A percentile compares a stretch with the other conserved stretches of the same genome.
phyloP scores from a whole-genome alignment of 2,329 filamentous ascomycete species.

The Apiospora saccharicola region DNA sequence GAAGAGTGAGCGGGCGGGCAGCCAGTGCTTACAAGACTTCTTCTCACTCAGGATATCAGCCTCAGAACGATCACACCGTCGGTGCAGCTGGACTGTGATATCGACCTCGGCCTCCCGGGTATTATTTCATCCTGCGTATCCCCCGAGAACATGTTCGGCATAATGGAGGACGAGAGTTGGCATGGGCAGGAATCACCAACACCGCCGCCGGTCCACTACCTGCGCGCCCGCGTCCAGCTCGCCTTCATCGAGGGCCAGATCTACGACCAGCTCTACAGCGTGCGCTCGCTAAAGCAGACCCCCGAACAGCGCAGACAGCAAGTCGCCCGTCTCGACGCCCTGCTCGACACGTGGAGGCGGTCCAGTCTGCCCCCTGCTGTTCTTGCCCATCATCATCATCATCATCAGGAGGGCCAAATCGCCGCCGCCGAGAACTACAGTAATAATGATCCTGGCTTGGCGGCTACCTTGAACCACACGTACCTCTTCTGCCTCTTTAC shows the following conservation, averaged over 20 bases:
- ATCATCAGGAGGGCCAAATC: constrained; percentile 43
- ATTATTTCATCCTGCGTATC: constrained; percentile 39
- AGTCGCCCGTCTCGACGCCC: constrained; percentile 35
- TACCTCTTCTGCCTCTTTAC: constrained; percentile 47
- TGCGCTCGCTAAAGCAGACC: constrained; percentile 37
- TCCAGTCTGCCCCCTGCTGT: constrained; percentile 23
- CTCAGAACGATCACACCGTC: constrained; percentile 47
- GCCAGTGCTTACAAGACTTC: neutral
- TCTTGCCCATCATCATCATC: constrained; percentile 28
- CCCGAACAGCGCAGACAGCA: constrained; percentile 40
- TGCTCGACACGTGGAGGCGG: constrained; percentile 48
- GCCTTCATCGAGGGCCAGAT: constrained; percentile 50
- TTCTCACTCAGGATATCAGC: constrained; percentile 43
- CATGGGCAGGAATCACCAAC: too few relatives aligned
- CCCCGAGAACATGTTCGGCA: neutral
- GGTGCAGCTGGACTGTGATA: constrained; percentile 48
- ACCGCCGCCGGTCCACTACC: constrained; percentile 45
- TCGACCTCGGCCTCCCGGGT: constrained; percentile 49
- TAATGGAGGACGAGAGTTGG: constrained; percentile 36
- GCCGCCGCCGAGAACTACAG: constrained; percentile 37
- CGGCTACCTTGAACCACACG: constrained; percentile 45
- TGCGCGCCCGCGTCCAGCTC: constrained; percentile 49
- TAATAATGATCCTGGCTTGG: constrained; percentile 33
- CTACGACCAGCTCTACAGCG: constrained; percentile 49
- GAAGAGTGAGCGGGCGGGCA: neutral